A percentile compares a stretch with the other conserved stretches of the same genome.
These are phyloP conservation scores for Auriscalpium orientale DNA, from an alignment of 768 basidiomycete genomes.

Conservation along the genomic window DNA sequence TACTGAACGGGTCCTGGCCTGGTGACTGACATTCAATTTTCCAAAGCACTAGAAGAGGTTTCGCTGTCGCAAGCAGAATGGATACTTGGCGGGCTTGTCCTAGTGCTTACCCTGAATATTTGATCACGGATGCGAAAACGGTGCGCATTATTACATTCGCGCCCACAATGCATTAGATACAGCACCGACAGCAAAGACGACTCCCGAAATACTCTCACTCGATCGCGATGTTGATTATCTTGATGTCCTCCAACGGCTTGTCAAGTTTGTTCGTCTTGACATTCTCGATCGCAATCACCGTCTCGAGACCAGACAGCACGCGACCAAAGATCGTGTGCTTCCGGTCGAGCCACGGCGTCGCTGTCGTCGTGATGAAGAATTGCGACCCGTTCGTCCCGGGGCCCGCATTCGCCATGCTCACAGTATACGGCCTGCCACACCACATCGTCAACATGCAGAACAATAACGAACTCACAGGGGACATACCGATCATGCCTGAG, in stretches of 20 bases:
- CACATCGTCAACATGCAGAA: too few relatives aligned
- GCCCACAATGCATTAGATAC: background rate
- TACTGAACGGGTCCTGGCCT: too few relatives aligned
- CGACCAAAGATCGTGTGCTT: conserved; percentile 93
- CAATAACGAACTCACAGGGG: too few relatives aligned
- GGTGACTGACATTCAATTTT: too few relatives aligned
- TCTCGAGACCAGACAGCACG: conserved; percentile 79
- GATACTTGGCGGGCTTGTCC: too few relatives aligned
- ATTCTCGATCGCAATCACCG: conserved; percentile 88
- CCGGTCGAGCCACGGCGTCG: conserved; percentile 89
- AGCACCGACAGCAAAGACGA: background rate
- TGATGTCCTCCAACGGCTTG: conserved; percentile 91
- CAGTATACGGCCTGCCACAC: conserved; percentile 71
- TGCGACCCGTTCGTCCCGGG: conserved; percentile 90
- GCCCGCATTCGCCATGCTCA: conserved; percentile 94
- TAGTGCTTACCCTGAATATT: too few relatives aligned
- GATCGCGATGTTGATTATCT: conserved; percentile 74
- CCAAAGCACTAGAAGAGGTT: too few relatives aligned
- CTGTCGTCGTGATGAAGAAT: conserved; percentile 96
- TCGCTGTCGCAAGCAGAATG: too few relatives aligned
- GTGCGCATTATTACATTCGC: too few relatives aligned
- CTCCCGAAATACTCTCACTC: conserved; percentile 33
- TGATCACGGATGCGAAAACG: too few relatives aligned
- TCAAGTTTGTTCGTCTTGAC: conserved; percentile 79
- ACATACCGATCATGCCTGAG: conserved; percentile 82